Base-by-base conservation (phyloP, 148 eudicot species). In the Hydrangea macrophylla region DNA sequence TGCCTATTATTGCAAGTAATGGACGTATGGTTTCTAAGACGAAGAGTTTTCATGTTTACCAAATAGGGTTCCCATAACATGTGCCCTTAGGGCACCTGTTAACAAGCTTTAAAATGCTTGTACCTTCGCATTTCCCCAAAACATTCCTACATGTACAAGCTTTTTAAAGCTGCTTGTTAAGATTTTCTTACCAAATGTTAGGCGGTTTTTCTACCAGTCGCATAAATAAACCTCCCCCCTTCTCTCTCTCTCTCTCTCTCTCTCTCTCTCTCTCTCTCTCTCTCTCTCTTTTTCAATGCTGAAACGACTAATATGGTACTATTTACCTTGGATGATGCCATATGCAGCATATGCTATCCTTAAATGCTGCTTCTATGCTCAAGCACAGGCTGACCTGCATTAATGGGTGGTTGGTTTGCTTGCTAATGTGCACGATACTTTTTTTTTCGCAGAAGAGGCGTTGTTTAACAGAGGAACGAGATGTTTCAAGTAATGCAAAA, bases 401-500 rank as follows among this genome's bases (percentile, higher is more conserved):
- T 8, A 42, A 13, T 48, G 28, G 42, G 48, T 2, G 25, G 20
- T 57, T 68, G 25, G 50, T n/a, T 48, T 3, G 48, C 0, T 17
- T 18, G 17, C 57, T 30, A n/a, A 31, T 51, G 30, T 26, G 32
- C 31, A 15, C 36, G 72, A 0, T 9, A 65, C 60, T n/a, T n/a
- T n/a, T n/a, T n/a, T n/a, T n/a, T n/a, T 60, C 53, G 75, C 79
- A 83, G 86, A 69, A 68, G 54, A 76, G 76, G 70, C 28, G 24
- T 25, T 54, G 70, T 70, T 50, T 44, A 23, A 32, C 7, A 27
- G 55, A 26, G 31, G 58, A 45, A 44, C 56, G 8, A 58, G 75
- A 71, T 32, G 63, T n/a, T 60, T 22, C 27, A 33, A 62, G 50
- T 28, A 40, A 26, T 54, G 18, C 15, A 22, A 50, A 75, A 70